Evolutionary conservation across 2,329 filamentous ascomycete genomes (phyloP).

Genomic region (Fusarium sp.): DNA sequence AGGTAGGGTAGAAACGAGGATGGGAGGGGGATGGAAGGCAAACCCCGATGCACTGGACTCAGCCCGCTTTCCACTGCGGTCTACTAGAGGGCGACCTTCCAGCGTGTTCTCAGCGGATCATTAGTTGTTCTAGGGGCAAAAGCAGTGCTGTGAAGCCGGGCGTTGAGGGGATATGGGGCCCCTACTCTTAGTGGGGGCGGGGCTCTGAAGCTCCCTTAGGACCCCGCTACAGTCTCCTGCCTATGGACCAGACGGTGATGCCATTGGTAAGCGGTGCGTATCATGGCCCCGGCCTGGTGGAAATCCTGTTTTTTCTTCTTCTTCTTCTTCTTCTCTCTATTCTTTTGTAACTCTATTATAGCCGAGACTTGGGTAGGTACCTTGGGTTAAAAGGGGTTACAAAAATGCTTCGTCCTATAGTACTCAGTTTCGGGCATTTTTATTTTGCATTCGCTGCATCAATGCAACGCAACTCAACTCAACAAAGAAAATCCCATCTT

Average conservation of each 20-base stretch:
- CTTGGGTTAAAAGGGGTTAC: too few relatives aligned
- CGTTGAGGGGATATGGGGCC: not conserved
- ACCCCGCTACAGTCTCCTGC: constrained; percentile 10
- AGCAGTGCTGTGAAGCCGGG: not conserved
- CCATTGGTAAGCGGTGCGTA: constrained; percentile 8
- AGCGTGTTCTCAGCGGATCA: constrained; percentile 15
- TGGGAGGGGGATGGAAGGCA: too few relatives aligned
- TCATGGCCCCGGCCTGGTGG: constrained; percentile 8
- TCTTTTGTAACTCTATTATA: not conserved
- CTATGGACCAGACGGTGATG: constrained; percentile 2
- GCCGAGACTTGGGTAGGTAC: too few relatives aligned
- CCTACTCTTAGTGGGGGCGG: constrained; percentile 30
- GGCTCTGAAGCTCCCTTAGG: constrained; percentile 9
- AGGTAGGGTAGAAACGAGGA: not conserved
- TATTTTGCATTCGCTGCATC: too few relatives aligned
- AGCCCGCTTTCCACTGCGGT: not conserved
- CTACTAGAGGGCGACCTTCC: constrained; percentile 1
- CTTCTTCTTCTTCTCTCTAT: not conserved
- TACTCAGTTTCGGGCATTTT: not conserved
- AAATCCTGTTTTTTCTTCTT: constrained; percentile 24
- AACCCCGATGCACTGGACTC: not conserved
- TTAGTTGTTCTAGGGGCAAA: constrained; percentile 7
- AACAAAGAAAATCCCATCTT: not conserved
- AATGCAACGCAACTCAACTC: not conserved
- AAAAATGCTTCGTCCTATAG: not conserved